Conservation (phyloP, 164 flowering plant genomes). For the Berberis vulgaris region DNA sequence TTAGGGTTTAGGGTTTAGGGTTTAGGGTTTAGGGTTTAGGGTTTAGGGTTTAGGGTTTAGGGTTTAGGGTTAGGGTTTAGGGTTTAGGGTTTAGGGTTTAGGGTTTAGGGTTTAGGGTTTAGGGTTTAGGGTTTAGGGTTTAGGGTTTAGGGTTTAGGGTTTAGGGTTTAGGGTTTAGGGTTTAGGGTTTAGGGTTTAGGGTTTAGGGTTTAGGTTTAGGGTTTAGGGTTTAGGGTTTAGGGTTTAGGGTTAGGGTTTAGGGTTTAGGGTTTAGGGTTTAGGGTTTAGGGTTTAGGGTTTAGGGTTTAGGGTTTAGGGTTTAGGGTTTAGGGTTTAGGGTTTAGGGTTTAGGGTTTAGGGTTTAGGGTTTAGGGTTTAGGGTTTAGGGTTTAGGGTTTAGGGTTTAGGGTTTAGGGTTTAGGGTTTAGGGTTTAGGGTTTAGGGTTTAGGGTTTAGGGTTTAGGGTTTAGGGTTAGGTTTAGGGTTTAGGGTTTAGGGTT, state of each 20-base stretch:
- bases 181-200: slow-evolving; percentile 13
- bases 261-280: slow-evolving; percentile 7
- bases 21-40: slow-evolving; percentile 12
- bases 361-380: too few relatives aligned
- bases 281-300: too few relatives aligned
- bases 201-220: slow-evolving; percentile 17
- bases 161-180: too few relatives aligned
- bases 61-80: slow-evolving; percentile 16
- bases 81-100: slow-evolving; percentile 13
- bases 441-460: too few relatives aligned
- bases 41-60: slow-evolving; percentile 16
- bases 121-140: slow-evolving; percentile 12
- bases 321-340: too few relatives aligned
- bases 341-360: too few relatives aligned
- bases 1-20: slow-evolving; percentile 15
- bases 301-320: too few relatives aligned
- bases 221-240: slow-evolving; percentile 7
- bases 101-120: slow-evolving; percentile 16
- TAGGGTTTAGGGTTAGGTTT: too few relatives aligned
- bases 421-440: too few relatives aligned
- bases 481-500: too few relatives aligned
- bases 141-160: slow-evolving; percentile 8
- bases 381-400: too few relatives aligned
- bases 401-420: too few relatives aligned
- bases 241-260: slow-evolving; percentile 4